Conservation (phyloP, 148 eudicot genomes). For the Suaeda aralocaspica region DNA sequence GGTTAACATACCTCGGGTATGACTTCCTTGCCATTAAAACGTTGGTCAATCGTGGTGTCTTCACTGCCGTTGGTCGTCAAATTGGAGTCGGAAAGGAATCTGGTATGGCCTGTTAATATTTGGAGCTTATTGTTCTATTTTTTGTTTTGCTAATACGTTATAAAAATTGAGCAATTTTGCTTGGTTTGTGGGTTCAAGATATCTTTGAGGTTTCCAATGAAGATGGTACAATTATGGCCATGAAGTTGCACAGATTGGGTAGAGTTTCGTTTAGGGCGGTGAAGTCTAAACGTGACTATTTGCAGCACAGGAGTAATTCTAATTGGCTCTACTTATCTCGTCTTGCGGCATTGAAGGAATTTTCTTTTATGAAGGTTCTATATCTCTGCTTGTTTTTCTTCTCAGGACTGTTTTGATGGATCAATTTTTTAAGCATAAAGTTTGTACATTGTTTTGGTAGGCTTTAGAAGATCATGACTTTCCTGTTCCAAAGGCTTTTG, state of each 20-base stretch:
- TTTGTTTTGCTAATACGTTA: background rate
- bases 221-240: conserved; percentile 85
- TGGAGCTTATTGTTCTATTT: background rate
- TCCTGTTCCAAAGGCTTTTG: conserved; percentile 94
- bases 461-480: conserved; percentile 84
- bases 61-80: conserved; percentile 83
- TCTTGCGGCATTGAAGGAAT: conserved; percentile 92
- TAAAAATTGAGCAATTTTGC: background rate
- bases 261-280: conserved; percentile 94
- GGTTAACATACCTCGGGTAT: conserved; percentile 93
- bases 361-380: conserved; percentile 92
- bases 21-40: conserved; percentile 97
- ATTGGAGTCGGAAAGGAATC: conserved; percentile 98
- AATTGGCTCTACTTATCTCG: conserved; percentile 92
- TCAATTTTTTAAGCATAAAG: conserved; percentile 13
- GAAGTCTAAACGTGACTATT: conserved; percentile 93
- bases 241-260: conserved; percentile 95
- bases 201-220: conserved; percentile 89
- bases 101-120: conserved; percentile 34
- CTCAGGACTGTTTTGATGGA: background rate
- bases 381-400: background rate
- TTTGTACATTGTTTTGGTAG: conserved; percentile 35
- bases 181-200: conserved; percentile 38
- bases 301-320: conserved; percentile 77
- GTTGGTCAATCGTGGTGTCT: conserved; percentile 80